These are phyloP conservation scores for Daldinia decipiens DNA, from an alignment of 495 filamentous ascomycete genomes.

Conservation along the genomic window DNA sequence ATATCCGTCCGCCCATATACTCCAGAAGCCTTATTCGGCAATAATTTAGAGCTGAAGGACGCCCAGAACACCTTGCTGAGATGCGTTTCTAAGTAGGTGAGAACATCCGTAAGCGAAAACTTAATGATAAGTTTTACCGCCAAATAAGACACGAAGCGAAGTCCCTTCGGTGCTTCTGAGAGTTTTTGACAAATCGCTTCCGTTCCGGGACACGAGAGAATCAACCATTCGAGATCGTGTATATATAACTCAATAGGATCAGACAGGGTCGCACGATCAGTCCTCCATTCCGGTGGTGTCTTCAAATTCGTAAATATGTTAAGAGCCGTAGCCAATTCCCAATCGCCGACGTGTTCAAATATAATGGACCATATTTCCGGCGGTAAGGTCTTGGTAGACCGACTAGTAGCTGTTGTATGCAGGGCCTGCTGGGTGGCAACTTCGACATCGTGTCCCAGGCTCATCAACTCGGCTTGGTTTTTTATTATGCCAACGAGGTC, in stretches of 20 bases:
- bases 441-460: conserved; percentile 68
- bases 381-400: conserved; percentile 63
- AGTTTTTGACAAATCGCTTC: conserved; percentile 71
- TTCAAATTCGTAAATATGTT: conserved; percentile 80
- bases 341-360: conserved; percentile 83
- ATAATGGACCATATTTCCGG: conserved; percentile 90
- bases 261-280: conserved; percentile 51
- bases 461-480: conserved; percentile 71
- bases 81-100: conserved; percentile 81
- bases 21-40: conserved; percentile 84
- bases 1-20: conserved; percentile 87
- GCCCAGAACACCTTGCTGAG: conserved; percentile 83
- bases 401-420: conserved; percentile 45
- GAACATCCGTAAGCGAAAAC: conserved; percentile 80
- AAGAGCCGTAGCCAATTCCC: conserved; percentile 85
- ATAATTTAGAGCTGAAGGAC: conserved; percentile 80
- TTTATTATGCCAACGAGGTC: conserved; percentile 72
- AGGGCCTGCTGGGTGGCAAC: conserved; percentile 55
- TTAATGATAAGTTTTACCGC: conserved; percentile 91
- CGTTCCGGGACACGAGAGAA: conserved; percentile 73
- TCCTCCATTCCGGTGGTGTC: conserved; percentile 76
- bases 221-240: conserved; percentile 78
- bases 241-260: conserved; percentile 64
- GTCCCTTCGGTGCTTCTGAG: conserved; percentile 70
- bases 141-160: conserved; percentile 78